phyloP scores from a whole-genome alignment of 768 basidiomycete genomes.

The Kwoniella europaea region DNA sequence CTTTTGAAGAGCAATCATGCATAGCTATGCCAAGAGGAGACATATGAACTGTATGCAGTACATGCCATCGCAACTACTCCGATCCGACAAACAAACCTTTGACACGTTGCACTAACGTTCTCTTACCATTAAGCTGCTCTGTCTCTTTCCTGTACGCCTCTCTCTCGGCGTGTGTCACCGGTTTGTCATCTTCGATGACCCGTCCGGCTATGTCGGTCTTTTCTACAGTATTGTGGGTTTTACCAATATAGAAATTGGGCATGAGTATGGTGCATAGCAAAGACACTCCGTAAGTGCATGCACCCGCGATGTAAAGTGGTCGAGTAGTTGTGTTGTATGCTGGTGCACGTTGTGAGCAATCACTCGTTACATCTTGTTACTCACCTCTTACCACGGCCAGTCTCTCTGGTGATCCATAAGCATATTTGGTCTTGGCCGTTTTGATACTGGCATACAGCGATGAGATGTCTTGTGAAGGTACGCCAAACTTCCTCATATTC shows the following conservation, averaged over 20 bases:
- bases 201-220: slow-evolving; percentile 1
- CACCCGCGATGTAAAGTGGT: background rate
- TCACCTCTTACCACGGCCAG: background rate
- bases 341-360: background rate
- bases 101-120: no score
- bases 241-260: slow-evolving; percentile 19
- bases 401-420: slow-evolving; percentile 1
- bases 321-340: background rate
- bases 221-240: slow-evolving; percentile 14
- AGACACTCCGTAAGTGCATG: background rate
- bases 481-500: background rate
- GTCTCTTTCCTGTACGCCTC: background rate
- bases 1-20: no score
- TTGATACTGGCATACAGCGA: slow-evolving; percentile 2
- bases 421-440: no score
- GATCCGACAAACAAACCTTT: no score
- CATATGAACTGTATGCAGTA: no score
- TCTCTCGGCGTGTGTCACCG: slow-evolving; percentile 2
- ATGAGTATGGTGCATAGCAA: slow-evolving; percentile 9
- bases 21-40: no score
- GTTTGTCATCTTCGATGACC: slow-evolving; percentile 2
- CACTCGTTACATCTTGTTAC: background rate
- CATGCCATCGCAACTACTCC: no score
- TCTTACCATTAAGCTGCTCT: slow-evolving; percentile 4
- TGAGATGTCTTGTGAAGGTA: slow-evolving; percentile 3